phyloP scores from a whole-genome alignment of 352 stramenopile genomes.

The Pythium guiyangense region DNA sequence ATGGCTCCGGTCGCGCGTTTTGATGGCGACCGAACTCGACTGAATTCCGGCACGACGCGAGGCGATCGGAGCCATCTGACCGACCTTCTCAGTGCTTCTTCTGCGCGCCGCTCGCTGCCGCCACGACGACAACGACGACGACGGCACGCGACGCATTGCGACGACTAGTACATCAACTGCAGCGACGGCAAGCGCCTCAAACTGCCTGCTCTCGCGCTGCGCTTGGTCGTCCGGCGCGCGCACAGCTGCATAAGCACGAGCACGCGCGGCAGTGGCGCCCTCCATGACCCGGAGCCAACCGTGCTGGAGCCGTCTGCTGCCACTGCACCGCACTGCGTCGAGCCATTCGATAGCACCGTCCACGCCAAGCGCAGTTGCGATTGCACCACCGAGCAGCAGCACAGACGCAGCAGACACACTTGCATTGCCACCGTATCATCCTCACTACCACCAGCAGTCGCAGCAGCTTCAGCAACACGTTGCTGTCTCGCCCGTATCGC shows the following conservation, averaged over 20 bases:
- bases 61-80: neutral
- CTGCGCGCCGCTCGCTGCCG: neutral
- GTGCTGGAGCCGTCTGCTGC: conserved; percentile 1
- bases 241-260: neutral
- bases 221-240: no score
- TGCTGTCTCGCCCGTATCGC: neutral
- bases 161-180: neutral
- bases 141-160: neutral
- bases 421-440: neutral
- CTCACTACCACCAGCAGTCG: neutral
- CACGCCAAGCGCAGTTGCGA: neutral
- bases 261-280: neutral
- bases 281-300: neutral
- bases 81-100: neutral
- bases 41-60: neutral
- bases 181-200: neutral
- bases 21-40: neutral
- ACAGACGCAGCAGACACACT: neutral
- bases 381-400: neutral
- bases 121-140: neutral
- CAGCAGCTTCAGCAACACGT: neutral
- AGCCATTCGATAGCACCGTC: neutral
- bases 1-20: no score
- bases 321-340: neutral
- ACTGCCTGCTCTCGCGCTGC: neutral